Conservation (phyloP, 768 basidiomycete species). For the Antrodiella citrinella region DNA sequence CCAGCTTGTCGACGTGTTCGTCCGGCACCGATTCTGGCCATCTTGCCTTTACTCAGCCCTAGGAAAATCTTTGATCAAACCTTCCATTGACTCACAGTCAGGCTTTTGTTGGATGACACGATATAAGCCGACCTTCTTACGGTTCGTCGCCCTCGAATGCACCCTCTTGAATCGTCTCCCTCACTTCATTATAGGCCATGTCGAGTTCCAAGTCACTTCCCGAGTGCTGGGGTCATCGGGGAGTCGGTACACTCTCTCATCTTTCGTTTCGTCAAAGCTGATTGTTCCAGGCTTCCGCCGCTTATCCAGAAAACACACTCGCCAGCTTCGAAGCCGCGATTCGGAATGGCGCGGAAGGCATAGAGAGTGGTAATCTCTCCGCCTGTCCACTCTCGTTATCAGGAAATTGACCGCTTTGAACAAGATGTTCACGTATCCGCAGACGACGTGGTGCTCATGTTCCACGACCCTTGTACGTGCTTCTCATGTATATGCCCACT, state of each 20-base stretch:
- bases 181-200: too few relatives aligned
- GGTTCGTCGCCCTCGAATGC: conserved; percentile 2
- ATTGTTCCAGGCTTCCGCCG: conserved; percentile 59
- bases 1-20: too few relatives aligned
- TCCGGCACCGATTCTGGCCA: too few relatives aligned
- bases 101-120: too few relatives aligned
- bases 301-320: conserved; percentile 85
- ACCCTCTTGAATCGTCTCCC: conserved; percentile 1
- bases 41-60: too few relatives aligned
- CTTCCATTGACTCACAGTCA: too few relatives aligned
- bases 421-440: conserved; percentile 87
- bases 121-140: conserved; percentile 10
- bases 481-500: conserved; percentile 5
- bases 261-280: not conserved
- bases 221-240: conserved; percentile 22
- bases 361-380: conserved; percentile 81
- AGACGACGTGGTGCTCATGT: conserved; percentile 86
- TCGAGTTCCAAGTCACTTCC: conserved; percentile 6
- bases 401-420: conserved; percentile 35
- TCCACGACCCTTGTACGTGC: conserved; percentile 76
- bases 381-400: conserved; percentile 26
- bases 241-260: conserved; percentile 13
- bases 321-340: conserved; percentile 90
- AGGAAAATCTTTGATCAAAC: too few relatives aligned
- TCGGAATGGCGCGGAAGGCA: conserved; percentile 84